Base-by-base conservation (phyloP, 2,329 filamentous ascomycete species). In the Diaporthe eres region DNA sequence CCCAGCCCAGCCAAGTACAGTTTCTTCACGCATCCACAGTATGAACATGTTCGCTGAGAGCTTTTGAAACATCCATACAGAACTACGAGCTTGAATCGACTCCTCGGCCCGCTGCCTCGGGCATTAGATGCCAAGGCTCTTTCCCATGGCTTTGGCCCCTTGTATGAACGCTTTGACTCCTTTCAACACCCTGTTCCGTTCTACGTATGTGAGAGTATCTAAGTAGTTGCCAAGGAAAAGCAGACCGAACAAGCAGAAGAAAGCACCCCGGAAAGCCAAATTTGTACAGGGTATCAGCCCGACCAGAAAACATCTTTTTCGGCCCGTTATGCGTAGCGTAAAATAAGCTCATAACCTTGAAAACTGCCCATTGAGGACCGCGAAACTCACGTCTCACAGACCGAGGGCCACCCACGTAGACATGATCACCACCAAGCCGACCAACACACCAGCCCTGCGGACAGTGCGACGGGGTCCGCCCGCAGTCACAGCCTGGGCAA, bases 401-500 rank as follows among this genome's bases (percentile, higher is more conserved):
- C 13, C 65, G 39, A 39, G 47, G 47, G 47, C 19, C 31, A 72
- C 22, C 55, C 31, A 47, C 1, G 42, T 17, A 63, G 55, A 37
- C 19, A 72, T 1, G 9, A 15, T 15, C 42, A n/a, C 55, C 39
- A 37, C 13, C 25, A 42, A 61, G 25, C 70, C 3, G 19, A 28
- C 55, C 13, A 61, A 6, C 31, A 8, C 7, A 4, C 8, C 70
- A n/a, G 44, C 28, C 3, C 1, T 2, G 15, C n/a, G 3, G 19
- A 1, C 22, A 13, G 19, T 22, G 7, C 7, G 25, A 6, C 25
- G 42, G 1, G 44, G 8, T 8, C 25, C 55, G 70, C 55, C 22
- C 53, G 70, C 42, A 12, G 70, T 72, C 12, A 68, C 65, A 12
- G 70, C 70, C 28, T 72, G 55, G 4, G 49, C 70, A 17, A 72